phyloP scores from a whole-genome alignment of 1,284 basidiomycete genomes.

The Agroathelia rolfsii region DNA sequence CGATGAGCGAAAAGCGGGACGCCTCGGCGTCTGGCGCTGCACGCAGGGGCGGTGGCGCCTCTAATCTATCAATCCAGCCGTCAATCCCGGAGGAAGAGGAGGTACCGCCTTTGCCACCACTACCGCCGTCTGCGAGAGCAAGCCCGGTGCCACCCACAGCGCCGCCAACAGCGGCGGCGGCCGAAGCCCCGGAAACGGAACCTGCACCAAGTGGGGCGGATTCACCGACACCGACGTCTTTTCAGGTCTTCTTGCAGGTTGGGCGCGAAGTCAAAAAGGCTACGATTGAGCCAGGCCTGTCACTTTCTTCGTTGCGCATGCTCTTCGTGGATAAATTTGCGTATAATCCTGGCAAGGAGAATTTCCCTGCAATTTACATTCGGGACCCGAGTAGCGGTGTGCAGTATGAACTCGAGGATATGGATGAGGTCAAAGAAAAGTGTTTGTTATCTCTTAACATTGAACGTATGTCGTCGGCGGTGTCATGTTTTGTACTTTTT shows the following conservation, averaged over 20 bases:
- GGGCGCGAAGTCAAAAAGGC: conserved; percentile 91
- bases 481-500: conserved; percentile 3
- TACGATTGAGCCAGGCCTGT: conserved; percentile 58
- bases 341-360: conserved; percentile 86
- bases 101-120: conserved; percentile 39
- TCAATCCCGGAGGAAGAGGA: conserved; percentile 25
- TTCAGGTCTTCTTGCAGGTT: conserved; percentile 84
- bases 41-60: conserved; percentile 1
- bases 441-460: conserved; percentile 89
- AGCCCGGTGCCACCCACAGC: conserved; percentile 13
- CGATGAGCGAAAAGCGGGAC: conserved; percentile 29
- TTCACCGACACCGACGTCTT: conserved; percentile 30
- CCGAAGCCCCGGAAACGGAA: conserved; percentile 15
- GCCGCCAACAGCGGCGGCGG: no score
- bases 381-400: conserved; percentile 86
- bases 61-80: conserved; percentile 16
- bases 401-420: conserved; percentile 92
- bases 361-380: conserved; percentile 94
- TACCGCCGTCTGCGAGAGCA: conserved; percentile 17
- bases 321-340: conserved; percentile 94
- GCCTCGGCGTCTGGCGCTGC: conserved; percentile 7
- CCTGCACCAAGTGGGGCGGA: conserved; percentile 4
- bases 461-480: conserved; percentile 92
- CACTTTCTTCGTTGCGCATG: conserved; percentile 68
- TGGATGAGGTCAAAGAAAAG: conserved; percentile 86